Evolutionary conservation across 2,329 filamentous ascomycete genomes (phyloP).

Genomic region (Penicillium hordei): DNA sequence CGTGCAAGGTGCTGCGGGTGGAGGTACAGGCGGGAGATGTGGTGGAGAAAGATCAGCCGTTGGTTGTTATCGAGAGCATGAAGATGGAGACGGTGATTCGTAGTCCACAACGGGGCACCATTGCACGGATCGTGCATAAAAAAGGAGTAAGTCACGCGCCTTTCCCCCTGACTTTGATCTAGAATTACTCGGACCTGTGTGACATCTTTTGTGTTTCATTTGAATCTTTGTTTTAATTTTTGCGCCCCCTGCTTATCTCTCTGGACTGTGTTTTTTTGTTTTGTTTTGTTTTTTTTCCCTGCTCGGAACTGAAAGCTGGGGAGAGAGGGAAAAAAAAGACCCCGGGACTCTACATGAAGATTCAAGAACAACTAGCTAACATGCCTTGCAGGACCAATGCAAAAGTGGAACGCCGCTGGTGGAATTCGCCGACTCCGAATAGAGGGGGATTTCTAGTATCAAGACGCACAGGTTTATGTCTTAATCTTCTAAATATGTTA

Average conservation of each 20-base stretch:
- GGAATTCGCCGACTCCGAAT: conserved; percentile 57
- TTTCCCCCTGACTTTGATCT: background rate
- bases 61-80: conserved; percentile 91
- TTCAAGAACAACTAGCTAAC: conserved; percentile 23
- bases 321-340: too few species aligned
- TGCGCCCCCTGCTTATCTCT: background rate
- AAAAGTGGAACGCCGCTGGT: conserved; percentile 74
- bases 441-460: background rate
- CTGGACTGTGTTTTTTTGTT: background rate
- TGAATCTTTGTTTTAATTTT: background rate
- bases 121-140: conserved; percentile 72
- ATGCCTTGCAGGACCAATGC: conserved; percentile 64
- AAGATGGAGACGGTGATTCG: conserved; percentile 87
- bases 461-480: background rate
- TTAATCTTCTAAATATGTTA: too few species aligned
- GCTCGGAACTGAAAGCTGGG: background rate
- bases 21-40: conserved; percentile 78
- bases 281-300: too few species aligned
- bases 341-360: too few species aligned
- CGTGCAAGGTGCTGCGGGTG: conserved; percentile 90
- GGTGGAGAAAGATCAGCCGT: conserved; percentile 80
- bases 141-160: conserved; percentile 61
- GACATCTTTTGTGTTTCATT: background rate
- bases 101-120: conserved; percentile 69
- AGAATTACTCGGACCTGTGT: conserved; percentile 9